Evolutionary conservation across 2,329 filamentous ascomycete species (phyloP).

Genomic region (Paracorniculantispora psalliotae): DNA sequence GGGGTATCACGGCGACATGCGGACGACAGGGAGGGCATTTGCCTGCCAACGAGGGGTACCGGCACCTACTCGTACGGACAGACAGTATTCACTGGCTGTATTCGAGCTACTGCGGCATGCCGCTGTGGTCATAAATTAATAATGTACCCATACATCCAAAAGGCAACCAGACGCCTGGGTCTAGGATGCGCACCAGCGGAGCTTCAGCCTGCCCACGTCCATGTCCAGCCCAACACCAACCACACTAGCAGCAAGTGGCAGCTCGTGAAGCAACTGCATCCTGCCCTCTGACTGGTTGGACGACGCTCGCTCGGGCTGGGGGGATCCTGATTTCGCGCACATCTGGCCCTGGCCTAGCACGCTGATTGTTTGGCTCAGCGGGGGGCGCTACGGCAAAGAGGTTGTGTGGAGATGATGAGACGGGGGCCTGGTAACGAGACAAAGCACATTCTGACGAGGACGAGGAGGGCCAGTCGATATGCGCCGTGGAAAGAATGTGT

Average conservation of each 20-base stretch:
- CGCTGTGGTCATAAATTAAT: no score
- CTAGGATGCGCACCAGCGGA: not conserved
- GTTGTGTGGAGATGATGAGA: not conserved
- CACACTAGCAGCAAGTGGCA: conserved; percentile 1
- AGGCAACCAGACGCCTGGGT: not conserved
- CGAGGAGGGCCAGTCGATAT: not conserved
- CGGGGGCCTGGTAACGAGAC: no score
- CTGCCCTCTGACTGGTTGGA: conserved; percentile 1
- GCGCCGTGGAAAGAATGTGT: not conserved
- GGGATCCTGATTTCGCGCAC: conserved; percentile 7
- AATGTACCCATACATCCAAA: no score
- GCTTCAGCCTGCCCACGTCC: not conserved
- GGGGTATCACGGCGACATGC: not conserved
- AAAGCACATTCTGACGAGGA: not conserved
- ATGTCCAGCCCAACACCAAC: not conserved
- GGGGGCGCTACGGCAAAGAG: not conserved
- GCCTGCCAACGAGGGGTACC: no score
- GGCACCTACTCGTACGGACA: no score
- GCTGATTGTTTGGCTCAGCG: not conserved
- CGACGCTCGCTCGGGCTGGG: conserved; percentile 5
- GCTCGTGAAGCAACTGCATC: not conserved
- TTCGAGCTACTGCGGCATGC: no score
- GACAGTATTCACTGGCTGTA: no score
- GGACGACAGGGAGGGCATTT: not conserved
- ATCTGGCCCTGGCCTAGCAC: conserved; percentile 10